A percentile compares a stretch with the other conserved stretches of the same genome.
Conservation (phyloP, 345 rosid species). For the Camelina neglecta region DNA sequence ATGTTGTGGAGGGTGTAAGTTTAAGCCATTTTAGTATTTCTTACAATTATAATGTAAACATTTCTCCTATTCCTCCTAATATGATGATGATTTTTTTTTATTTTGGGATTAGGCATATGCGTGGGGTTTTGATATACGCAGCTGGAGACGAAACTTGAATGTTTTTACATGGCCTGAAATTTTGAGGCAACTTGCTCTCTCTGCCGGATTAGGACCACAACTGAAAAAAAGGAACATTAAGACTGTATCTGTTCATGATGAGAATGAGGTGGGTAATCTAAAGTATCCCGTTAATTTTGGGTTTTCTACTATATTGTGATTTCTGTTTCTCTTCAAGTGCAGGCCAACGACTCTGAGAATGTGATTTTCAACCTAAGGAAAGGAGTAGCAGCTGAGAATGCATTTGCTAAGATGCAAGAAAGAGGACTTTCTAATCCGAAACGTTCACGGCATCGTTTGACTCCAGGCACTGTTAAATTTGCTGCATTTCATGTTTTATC, state of each 20-base stretch:
- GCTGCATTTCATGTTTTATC: constrained; percentile 93
- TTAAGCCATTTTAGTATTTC: constrained; percentile 17
- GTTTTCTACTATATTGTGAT: constrained; percentile 6
- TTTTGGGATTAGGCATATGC: constrained; percentile 65
- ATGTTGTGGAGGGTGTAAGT: constrained; percentile 86
- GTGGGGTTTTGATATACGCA: constrained; percentile 90
- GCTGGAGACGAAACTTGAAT: constrained; percentile 80
- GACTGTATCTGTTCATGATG: constrained; percentile 54
- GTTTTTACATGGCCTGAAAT: constrained; percentile 91
- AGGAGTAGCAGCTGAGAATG: constrained; percentile 85
- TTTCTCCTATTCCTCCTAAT: constrained; percentile 6
- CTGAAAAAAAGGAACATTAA: constrained; percentile 62
- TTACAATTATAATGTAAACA: neutral
- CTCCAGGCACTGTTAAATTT: constrained; percentile 94
- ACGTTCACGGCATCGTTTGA: constrained; percentile 90
- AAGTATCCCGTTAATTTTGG: neutral
- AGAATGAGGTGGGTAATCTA: constrained; percentile 59
- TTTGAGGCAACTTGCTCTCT: constrained; percentile 78
- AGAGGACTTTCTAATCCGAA: constrained; percentile 72
- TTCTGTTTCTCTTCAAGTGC: constrained; percentile 34
- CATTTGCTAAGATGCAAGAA: constrained; percentile 87
- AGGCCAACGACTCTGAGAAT: constrained; percentile 75
- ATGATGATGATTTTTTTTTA: neutral
- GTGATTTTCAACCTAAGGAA: constrained; percentile 69
- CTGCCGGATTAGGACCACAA: constrained; percentile 87